phyloP scores from a whole-genome alignment of 768 basidiomycete genomes.

The Pleurotus pulmonarius region DNA sequence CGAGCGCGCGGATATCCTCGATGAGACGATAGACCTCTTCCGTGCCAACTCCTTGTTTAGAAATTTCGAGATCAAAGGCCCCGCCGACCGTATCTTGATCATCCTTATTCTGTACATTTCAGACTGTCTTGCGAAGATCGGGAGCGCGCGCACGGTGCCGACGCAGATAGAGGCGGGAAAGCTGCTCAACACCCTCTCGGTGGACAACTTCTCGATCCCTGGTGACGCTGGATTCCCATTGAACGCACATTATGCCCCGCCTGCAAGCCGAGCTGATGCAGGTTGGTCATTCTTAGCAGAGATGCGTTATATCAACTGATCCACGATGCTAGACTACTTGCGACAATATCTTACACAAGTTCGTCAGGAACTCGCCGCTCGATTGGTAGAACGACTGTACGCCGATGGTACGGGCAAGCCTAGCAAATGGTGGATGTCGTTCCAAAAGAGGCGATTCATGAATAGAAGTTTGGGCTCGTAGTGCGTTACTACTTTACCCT shows the following conservation, averaged over 20 bases:
- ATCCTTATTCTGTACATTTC: slow-evolving; percentile 97
- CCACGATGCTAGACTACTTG: slow-evolving; percentile 62
- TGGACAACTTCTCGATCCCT: slow-evolving; percentile 91
- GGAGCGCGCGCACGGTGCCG: slow-evolving; percentile 61
- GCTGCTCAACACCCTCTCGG: slow-evolving; percentile 83
- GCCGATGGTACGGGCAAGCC: slow-evolving; percentile 92
- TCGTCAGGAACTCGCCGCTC: slow-evolving; percentile 85
- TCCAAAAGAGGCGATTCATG: slow-evolving; percentile 97
- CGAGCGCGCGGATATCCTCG: slow-evolving; percentile 81
- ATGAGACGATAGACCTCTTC: slow-evolving; percentile 95
- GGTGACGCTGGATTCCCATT: slow-evolving; percentile 94
- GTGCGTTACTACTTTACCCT: slow-evolving; percentile 13
- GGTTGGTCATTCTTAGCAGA: slow-evolving; percentile 42
- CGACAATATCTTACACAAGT: slow-evolving; percentile 90
- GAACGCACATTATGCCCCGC: slow-evolving; percentile 87
- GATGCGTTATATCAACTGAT: slow-evolving; percentile 7
- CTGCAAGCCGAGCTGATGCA: slow-evolving; percentile 70
- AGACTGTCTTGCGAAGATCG: slow-evolving; percentile 92
- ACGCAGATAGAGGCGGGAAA: slow-evolving; percentile 86
- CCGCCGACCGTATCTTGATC: slow-evolving; percentile 93
- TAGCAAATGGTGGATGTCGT: slow-evolving; percentile 99
- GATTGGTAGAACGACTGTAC: slow-evolving; percentile 86
- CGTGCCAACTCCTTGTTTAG: slow-evolving; percentile 98
- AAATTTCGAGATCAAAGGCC: slow-evolving; percentile 99
- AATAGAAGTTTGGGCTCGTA: slow-evolving; percentile 80